Conservation (phyloP, 2,329 filamentous ascomycete species). For the Huntiella decipiens region DNA sequence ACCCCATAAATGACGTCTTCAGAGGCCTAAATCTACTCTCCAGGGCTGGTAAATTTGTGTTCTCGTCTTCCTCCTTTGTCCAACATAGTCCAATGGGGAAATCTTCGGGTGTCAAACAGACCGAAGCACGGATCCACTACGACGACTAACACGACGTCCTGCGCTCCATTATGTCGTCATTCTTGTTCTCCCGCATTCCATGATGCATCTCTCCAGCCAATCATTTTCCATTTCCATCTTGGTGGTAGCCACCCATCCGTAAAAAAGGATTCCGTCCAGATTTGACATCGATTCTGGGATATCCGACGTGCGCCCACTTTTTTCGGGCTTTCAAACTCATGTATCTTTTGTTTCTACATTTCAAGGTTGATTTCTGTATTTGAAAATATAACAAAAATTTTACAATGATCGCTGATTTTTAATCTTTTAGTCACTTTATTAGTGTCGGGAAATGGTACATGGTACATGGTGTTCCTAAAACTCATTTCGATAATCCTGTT, state of each 20-base stretch:
- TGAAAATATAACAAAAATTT: too few species aligned
- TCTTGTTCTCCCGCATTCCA: background rate
- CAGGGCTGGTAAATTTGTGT: too few species aligned
- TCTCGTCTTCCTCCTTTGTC: too few species aligned
- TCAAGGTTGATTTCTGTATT: too few species aligned
- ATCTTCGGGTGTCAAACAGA: background rate
- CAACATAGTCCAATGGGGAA: background rate
- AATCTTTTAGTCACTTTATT: too few species aligned
- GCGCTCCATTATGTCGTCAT: constrained; percentile 5
- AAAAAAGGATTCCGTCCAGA: background rate
- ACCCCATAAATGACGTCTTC: too few species aligned
- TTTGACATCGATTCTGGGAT: background rate
- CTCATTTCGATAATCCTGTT: too few species aligned
- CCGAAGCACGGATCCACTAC: background rate
- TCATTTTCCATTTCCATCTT: background rate
- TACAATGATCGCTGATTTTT: too few species aligned
- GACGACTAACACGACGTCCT: background rate
- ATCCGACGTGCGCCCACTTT: background rate
- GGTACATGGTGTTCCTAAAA: too few species aligned
- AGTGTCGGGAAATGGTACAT: too few species aligned
- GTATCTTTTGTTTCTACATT: too few species aligned
- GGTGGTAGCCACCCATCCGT: background rate
- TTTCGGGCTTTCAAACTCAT: background rate
- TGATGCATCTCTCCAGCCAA: background rate
- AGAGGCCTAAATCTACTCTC: too few species aligned